A percentile compares a stretch with the other conserved stretches of the same genome.
These are phyloP conservation scores for Xylaria sp. DNA, from an alignment of 2,329 filamentous ascomycete species.

Conservation along the genomic window DNA sequence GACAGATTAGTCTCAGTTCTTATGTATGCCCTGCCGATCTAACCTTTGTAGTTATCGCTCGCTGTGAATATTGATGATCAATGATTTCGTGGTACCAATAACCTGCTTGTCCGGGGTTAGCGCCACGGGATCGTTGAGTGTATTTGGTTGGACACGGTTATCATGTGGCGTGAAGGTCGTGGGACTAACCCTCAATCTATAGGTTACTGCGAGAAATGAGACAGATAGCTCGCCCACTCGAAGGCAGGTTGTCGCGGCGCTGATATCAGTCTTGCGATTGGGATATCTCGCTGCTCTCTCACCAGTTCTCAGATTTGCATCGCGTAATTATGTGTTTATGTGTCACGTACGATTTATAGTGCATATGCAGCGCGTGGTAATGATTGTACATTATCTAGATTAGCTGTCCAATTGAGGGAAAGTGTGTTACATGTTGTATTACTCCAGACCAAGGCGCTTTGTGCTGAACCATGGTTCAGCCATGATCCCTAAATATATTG, in stretches of 20 bases:
- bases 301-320: neutral
- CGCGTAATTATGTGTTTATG: neutral
- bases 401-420: slow-evolving; percentile 13
- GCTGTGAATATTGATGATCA: neutral
- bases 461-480: slow-evolving; percentile 22
- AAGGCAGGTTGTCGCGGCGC: neutral
- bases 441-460: neutral
- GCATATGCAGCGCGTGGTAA: neutral
- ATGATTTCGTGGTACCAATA: neutral
- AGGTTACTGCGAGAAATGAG: neutral
- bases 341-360: neutral
- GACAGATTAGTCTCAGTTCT: neutral
- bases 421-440: slow-evolving; percentile 5
- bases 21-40: neutral
- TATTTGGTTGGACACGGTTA: neutral
- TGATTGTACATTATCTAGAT: slow-evolving; percentile 4
- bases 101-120: neutral
- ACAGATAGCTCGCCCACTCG: neutral
- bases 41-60: neutral
- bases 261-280: neutral
- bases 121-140: neutral
- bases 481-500: neutral
- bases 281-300: neutral
- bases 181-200: neutral
- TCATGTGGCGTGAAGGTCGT: neutral